Evolutionary conservation across 805 yeast genomes (phyloP), one percentile per base, ranked within the genome.

Genomic region (Candida berthetii): DNA sequence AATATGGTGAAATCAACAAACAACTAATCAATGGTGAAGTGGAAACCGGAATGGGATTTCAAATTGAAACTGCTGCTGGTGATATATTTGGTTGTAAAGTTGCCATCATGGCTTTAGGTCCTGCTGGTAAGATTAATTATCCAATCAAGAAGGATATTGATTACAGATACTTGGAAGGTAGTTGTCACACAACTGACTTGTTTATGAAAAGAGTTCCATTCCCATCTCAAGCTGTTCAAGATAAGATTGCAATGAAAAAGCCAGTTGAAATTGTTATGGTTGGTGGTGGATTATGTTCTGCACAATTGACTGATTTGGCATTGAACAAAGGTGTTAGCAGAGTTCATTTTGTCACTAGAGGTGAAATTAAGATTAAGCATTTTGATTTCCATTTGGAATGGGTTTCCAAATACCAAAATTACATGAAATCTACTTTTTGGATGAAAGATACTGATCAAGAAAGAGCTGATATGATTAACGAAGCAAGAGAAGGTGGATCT

Each of bases 351-450:
- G 40, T 69, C 11, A 47, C 66, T 11, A 50, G 75, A 33, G 49
- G 54, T 19, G 67, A 71, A 1, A 42, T 68, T 28, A 69, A 67
- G 42, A 60, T 69, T 37, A 69, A 71, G 49, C 74, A 70, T 45
- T 71, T 71, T 53, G 75, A 70, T 43, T 69, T 70, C 46, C 72
- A 68, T 44, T 53, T 70, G 37, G 74, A 70, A 42, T 71, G 75
- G 75, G 74, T 70, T 15, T 67, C 74, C n/a, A 71, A 70, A 45
- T 70, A 68, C 50, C 65, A 65, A 44, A 71, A 69, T 42, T 67
- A 64, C 20, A 64, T 67, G 51, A 69, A 68, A 43, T 63, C 72
- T 2, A 63, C 70, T 1, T 66, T 66, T 37, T 70, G 69, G 56
- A 63, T 67, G 48, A 54, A 55, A 40, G 73, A 69, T 36, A 60